These are phyloP conservation scores for Carex sylvatica DNA, from an alignment of 202 grass and related monocot genomes.

Conservation along the genomic window DNA sequence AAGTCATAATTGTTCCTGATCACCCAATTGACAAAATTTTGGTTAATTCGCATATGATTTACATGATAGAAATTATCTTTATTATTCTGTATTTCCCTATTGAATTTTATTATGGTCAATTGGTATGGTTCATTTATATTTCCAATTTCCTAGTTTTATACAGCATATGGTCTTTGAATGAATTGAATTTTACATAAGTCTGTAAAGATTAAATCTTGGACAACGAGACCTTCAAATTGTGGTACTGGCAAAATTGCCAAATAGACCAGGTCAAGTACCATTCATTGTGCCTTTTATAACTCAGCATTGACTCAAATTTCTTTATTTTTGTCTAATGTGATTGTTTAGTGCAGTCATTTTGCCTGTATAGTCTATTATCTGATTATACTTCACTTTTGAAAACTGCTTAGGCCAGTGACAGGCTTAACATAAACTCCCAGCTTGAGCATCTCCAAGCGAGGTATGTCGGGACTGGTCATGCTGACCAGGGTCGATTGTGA, in stretches of 20 bases:
- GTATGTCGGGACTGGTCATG: conserved; percentile 93
- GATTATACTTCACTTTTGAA: not conserved
- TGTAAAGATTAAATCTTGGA: not conserved
- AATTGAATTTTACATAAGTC: not conserved
- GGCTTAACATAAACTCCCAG: conserved; percentile 98
- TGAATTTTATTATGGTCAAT: not conserved
- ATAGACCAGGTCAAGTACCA: not conserved
- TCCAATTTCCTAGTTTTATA: not conserved
- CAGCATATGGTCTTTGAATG: not conserved
- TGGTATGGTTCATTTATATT: not conserved
- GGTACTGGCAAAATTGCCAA: not conserved
- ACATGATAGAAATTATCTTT: not conserved
- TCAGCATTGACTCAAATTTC: not conserved
- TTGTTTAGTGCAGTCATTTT: not conserved
- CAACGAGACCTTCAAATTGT: not conserved
- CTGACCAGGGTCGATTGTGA: conserved; percentile 86
- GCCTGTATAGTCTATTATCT: not conserved
- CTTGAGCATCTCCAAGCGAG: conserved; percentile 99
- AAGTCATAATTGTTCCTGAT: not conserved
- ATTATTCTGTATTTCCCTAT: not conserved
- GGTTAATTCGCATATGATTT: not conserved
- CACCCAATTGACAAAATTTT: not conserved
- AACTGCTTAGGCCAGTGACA: conserved; percentile 62
- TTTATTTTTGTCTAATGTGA: not conserved
- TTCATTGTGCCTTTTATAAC: not conserved